Conservation (phyloP, 2,329 filamentous ascomycete genomes). For the Alternaria rosae region DNA sequence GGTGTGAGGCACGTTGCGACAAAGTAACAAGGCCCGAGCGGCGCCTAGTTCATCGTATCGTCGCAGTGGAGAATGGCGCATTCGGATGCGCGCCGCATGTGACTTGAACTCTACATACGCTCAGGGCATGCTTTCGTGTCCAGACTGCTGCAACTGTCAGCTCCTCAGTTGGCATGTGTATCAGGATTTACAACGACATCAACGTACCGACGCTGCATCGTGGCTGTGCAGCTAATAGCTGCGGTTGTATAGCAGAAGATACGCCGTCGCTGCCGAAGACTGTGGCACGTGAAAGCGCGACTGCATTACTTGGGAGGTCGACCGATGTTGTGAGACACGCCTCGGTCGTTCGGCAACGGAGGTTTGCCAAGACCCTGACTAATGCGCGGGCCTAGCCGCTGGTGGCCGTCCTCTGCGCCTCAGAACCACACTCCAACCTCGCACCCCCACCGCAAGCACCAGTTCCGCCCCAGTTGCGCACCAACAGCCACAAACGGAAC, state of each 20-base stretch:
- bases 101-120: background rate
- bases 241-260: background rate
- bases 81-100: background rate
- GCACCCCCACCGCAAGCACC: background rate
- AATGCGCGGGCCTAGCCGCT: background rate
- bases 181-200: background rate
- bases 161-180: background rate
- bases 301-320: background rate
- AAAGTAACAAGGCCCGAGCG: background rate
- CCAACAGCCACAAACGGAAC: conserved; percentile 14
- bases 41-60: background rate
- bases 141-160: background rate
- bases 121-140: background rate
- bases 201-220: background rate
- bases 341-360: background rate
- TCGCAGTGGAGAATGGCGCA: too few relatives aligned
- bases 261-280: background rate
- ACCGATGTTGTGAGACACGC: background rate
- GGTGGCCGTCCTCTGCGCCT: background rate
- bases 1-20: background rate
- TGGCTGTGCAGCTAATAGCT: background rate
- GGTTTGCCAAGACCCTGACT: conserved; percentile 13
- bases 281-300: background rate
- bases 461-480: conserved; percentile 9
- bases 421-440: background rate